Percentiles rank a stretch among this genome's conserved stretches.
phyloP scores from a whole-genome alignment of 1,284 basidiomycete species.

The Meira nashicola region DNA sequence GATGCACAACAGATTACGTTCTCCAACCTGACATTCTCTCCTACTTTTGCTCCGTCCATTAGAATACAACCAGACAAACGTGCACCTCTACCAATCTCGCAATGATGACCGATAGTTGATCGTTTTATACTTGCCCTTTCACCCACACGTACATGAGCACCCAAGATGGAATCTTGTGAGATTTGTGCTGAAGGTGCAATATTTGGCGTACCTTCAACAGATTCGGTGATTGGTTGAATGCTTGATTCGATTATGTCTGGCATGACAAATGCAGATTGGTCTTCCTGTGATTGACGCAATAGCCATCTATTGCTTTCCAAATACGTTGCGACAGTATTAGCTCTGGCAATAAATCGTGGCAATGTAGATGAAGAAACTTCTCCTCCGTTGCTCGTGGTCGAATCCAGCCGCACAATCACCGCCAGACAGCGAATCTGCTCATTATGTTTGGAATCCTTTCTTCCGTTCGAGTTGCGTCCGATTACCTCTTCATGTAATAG shows the following conservation, averaged over 20 bases:
- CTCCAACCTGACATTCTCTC: slow-evolving; percentile 82
- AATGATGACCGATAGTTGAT: slow-evolving; percentile 80
- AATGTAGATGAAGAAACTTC: neutral
- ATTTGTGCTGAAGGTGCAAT: slow-evolving; percentile 64
- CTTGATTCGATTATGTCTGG: slow-evolving; percentile 14
- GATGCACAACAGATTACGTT: slow-evolving; percentile 78
- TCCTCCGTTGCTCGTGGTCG: neutral
- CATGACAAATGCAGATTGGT: neutral
- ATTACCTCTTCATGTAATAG: neutral
- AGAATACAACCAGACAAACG: slow-evolving; percentile 81
- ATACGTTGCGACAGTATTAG: slow-evolving; percentile 76
- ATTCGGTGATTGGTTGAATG: slow-evolving; percentile 2
- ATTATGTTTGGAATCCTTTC: neutral
- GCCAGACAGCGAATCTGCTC: slow-evolving; percentile 6
- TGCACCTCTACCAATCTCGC: slow-evolving; percentile 76
- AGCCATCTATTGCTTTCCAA: slow-evolving; percentile 72
- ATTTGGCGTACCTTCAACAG: slow-evolving; percentile 6
- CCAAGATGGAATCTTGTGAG: slow-evolving; percentile 77
- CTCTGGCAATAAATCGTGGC: slow-evolving; percentile 63
- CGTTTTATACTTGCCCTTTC: slow-evolving; percentile 83
- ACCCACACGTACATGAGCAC: slow-evolving; percentile 72
- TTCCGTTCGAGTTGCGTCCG: neutral
- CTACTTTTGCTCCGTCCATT: slow-evolving; percentile 81
- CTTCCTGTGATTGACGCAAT: neutral
- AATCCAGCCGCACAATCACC: neutral